Conservation (phyloP, 495 filamentous ascomycete species). For the Lepidopterella palustris region DNA sequence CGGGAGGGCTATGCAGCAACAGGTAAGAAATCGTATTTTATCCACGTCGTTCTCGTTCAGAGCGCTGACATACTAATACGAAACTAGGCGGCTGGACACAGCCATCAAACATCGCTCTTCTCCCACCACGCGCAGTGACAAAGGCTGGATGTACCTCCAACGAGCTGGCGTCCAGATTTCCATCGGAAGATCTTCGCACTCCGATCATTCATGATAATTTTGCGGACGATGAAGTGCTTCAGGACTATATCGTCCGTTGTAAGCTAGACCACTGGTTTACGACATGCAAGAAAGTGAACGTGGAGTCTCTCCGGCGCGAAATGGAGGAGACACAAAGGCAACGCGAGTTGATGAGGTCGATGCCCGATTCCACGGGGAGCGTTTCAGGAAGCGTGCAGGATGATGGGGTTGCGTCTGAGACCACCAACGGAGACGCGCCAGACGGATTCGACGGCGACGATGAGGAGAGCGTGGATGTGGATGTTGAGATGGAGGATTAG, state of each 20-base stretch:
- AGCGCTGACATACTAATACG: not conserved
- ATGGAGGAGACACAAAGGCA: slow-evolving; percentile 12
- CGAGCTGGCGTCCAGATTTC: slow-evolving; percentile 29
- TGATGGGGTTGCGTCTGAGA: not conserved
- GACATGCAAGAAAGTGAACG: slow-evolving; percentile 13
- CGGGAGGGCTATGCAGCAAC: slow-evolving; percentile 41
- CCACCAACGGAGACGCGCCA: not conserved
- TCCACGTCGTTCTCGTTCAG: too few species aligned
- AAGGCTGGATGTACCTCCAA: slow-evolving; percentile 28
- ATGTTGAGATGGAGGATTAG: slow-evolving; percentile 23
- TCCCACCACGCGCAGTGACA: slow-evolving; percentile 8
- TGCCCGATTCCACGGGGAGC: slow-evolving; percentile 8
- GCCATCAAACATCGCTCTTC: not conserved
- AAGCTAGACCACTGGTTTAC: slow-evolving; percentile 36
- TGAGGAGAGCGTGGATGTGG: slow-evolving; percentile 12
- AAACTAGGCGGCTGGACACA: not conserved
- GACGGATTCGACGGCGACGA: slow-evolving; percentile 11
- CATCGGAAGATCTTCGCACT: slow-evolving; percentile 27
- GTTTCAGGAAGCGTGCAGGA: not conserved
- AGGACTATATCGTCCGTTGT: slow-evolving; percentile 23
- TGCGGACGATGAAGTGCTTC: slow-evolving; percentile 33
- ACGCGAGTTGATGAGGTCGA: slow-evolving; percentile 17
- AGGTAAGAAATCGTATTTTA: slow-evolving; percentile 30
- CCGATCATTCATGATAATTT: slow-evolving; percentile 33
- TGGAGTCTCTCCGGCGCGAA: slow-evolving; percentile 8